These are phyloP conservation scores for Lyophyllum decastes DNA, from an alignment of 768 basidiomycete genomes.

Conservation along the genomic window DNA sequence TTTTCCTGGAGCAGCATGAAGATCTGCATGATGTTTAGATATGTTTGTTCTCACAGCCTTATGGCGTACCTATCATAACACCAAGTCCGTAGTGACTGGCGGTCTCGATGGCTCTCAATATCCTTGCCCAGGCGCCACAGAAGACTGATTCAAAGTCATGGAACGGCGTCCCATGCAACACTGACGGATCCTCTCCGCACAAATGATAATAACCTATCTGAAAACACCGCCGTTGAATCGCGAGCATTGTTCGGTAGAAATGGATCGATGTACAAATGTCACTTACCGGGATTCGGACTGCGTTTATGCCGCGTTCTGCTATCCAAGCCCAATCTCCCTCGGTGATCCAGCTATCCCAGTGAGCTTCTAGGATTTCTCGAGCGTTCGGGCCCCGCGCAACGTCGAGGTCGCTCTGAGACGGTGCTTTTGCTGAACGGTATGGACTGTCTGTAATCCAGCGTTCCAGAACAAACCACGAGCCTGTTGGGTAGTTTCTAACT, in stretches of 20 bases:
- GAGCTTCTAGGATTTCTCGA: constrained; percentile 50
- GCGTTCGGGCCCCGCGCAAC: constrained; percentile 61
- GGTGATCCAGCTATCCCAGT: constrained; percentile 76
- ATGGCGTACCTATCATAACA: constrained; percentile 62
- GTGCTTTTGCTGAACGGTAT: constrained; percentile 51
- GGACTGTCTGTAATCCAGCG: constrained; percentile 70
- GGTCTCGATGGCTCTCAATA: constrained; percentile 57
- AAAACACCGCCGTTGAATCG: not conserved
- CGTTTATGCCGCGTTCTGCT: constrained; percentile 55
- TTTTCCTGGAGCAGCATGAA: constrained; percentile 76
- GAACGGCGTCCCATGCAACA: constrained; percentile 70
- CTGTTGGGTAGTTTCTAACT: constrained; percentile 30
- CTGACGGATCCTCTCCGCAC: constrained; percentile 56
- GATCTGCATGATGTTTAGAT: constrained; percentile 41
- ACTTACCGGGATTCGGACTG: constrained; percentile 59
- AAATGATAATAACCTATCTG: constrained; percentile 79
- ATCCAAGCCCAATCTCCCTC: constrained; percentile 70
- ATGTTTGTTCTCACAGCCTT: not conserved
- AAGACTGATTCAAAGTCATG: constrained; percentile 49
- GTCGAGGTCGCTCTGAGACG: constrained; percentile 70
- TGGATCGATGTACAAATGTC: constrained; percentile 23
- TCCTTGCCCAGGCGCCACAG: constrained; percentile 66
- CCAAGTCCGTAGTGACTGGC: constrained; percentile 65
- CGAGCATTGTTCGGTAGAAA: not conserved
- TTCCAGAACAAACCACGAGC: constrained; percentile 81